Conservation (phyloP, 371 early-diverging fungal species). For the Dentiscutata heterogama region DNA sequence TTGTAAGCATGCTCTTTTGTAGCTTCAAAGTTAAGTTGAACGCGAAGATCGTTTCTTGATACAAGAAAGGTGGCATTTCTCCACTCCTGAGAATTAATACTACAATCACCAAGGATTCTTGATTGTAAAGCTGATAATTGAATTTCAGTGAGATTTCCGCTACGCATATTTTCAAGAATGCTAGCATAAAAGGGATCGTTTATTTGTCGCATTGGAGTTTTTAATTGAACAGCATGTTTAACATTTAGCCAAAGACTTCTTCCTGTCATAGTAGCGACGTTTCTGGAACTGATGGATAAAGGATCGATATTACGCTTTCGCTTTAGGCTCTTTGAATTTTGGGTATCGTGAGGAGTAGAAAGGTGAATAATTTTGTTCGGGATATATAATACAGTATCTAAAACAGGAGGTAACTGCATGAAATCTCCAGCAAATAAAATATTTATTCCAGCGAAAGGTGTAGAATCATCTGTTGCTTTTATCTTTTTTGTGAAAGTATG, state of each 20-base stretch:
- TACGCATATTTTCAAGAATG: background rate
- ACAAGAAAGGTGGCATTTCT: no score
- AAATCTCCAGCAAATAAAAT: background rate
- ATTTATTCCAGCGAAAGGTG: background rate
- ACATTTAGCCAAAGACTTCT: background rate
- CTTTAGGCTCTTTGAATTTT: background rate
- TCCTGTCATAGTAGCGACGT: background rate
- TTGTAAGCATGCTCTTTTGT: background rate
- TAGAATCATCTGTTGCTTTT: background rate
- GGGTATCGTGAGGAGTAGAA: background rate
- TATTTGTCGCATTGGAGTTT: background rate
- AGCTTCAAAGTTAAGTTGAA: no score
- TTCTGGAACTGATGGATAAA: background rate
- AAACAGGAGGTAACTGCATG: background rate
- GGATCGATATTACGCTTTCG: background rate
- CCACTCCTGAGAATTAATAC: no score
- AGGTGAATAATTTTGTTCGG: background rate
- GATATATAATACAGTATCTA: background rate
- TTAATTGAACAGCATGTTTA: background rate
- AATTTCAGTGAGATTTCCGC: background rate
- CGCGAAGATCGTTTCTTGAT: no score
- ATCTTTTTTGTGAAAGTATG: background rate
- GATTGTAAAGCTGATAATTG: background rate
- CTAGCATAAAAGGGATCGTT: background rate
- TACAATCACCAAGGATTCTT: no score